These are phyloP conservation scores for Annulohypoxylon stygium DNA, from an alignment of 495 filamentous ascomycete species.

Conservation along the genomic window DNA sequence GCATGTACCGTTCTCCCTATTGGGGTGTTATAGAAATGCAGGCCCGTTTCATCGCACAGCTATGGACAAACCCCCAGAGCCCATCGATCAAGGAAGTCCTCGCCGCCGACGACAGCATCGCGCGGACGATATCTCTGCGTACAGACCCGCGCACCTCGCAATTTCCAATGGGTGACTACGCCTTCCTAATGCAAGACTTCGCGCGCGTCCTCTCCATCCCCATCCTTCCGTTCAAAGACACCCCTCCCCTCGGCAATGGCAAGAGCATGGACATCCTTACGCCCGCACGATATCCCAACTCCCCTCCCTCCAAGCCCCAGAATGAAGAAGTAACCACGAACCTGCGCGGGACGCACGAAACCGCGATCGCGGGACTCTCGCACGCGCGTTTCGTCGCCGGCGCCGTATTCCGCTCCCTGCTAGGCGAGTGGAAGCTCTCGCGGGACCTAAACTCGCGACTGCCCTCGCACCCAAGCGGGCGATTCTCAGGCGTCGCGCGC, in stretches of 20 bases:
- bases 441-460: constrained; percentile 62
- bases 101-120: constrained; percentile 58
- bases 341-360: constrained; percentile 52
- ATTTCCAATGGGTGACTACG: constrained; percentile 86
- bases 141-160: constrained; percentile 66
- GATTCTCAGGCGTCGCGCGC: constrained; percentile 69
- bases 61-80: constrained; percentile 55
- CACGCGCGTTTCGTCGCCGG: constrained; percentile 63
- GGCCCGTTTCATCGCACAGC: constrained; percentile 70
- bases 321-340: constrained; percentile 46
- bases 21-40: constrained; percentile 93
- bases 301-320: constrained; percentile 16
- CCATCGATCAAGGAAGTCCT: constrained; percentile 49
- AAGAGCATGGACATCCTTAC: constrained; percentile 62
- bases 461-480: constrained; percentile 68
- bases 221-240: constrained; percentile 39
- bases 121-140: constrained; percentile 59
- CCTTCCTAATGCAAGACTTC: constrained; percentile 81
- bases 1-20: constrained; percentile 87
- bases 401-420: constrained; percentile 79
- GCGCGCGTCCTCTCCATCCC: constrained; percentile 65
- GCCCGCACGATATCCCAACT: constrained; percentile 57
- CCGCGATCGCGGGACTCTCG: constrained; percentile 53
- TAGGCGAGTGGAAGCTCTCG: constrained; percentile 76
- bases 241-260: constrained; percentile 52